Conservation (phyloP, 192 early-diverging fungal species). For the Dissophora globulifera region DNA sequence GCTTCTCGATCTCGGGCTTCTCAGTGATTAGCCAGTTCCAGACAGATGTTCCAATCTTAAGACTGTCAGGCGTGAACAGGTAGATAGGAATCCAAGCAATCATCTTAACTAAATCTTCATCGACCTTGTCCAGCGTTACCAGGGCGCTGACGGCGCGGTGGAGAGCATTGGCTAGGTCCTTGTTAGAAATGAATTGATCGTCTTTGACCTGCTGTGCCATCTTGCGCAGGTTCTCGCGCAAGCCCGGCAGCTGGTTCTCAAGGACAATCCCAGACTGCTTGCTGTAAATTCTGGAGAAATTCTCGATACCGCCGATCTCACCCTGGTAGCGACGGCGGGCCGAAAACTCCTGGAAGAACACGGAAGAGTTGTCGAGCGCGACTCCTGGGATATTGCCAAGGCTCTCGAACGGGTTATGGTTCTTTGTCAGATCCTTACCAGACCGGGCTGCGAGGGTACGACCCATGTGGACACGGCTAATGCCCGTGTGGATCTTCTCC, state of each 20-base stretch:
- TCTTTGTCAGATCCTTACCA: constrained; percentile 35
- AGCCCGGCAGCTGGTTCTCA: constrained; percentile 40
- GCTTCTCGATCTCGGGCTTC: constrained; percentile 73
- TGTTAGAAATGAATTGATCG: constrained; percentile 51
- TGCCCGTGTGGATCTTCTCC: constrained; percentile 61
- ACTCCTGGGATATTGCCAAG: constrained; percentile 31
- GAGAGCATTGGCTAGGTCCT: constrained; percentile 59
- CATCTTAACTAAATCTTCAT: constrained; percentile 80
- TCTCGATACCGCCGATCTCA: constrained; percentile 53
- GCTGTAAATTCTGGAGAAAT: constrained; percentile 16
- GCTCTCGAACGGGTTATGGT: constrained; percentile 30
- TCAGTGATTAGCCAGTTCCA: constrained; percentile 92
- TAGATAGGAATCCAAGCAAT: constrained; percentile 88
- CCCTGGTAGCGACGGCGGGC: constrained; percentile 62
- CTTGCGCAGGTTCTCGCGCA: constrained; percentile 43
- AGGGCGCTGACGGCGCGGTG: constrained; percentile 62
- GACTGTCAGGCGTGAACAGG: constrained; percentile 78
- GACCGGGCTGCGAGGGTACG: constrained; percentile 67
- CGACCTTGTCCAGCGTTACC: constrained; percentile 56
- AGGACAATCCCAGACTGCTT: constrained; percentile 34
- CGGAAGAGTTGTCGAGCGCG: constrained; percentile 61
- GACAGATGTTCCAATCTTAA: constrained; percentile 81
- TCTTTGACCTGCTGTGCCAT: constrained; percentile 57
- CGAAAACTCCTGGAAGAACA: constrained; percentile 64
- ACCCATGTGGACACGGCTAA: constrained; percentile 73